Percentiles rank a stretch among this genome's conserved stretches.
Evolutionary conservation across 371 early-diverging fungal genomes (phyloP).

Genomic region (Apophysomyces variabilis): DNA sequence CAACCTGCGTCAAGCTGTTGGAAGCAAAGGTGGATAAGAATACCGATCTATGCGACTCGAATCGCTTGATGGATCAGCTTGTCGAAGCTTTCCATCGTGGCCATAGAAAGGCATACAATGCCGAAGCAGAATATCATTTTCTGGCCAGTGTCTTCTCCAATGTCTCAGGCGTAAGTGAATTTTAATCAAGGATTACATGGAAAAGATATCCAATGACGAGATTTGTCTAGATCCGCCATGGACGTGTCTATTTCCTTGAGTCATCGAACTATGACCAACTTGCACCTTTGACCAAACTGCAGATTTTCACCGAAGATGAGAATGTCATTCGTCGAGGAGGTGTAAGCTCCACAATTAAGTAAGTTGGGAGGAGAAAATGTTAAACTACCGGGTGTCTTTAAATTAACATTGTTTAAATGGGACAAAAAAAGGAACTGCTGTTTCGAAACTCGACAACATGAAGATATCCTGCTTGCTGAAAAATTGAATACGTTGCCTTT

Average conservation of each 20-base stretch:
- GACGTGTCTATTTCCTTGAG: constrained; percentile 75
- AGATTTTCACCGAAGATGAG: constrained; percentile 84
- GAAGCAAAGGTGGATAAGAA: constrained; percentile 45
- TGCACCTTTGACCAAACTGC: constrained; percentile 81
- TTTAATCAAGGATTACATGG: neutral
- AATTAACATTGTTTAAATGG: neutral
- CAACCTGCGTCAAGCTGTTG: constrained; percentile 60
- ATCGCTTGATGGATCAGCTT: constrained; percentile 76
- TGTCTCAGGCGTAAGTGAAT: constrained; percentile 63
- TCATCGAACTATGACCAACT: constrained; percentile 56
- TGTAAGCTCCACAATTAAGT: constrained; percentile 83
- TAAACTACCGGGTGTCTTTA: no score
- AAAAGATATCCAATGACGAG: neutral
- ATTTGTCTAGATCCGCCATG: constrained; percentile 57
- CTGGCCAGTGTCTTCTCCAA: constrained; percentile 94
- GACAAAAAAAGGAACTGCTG: constrained; percentile 71
- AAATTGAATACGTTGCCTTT: constrained; percentile 84
- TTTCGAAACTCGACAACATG: constrained; percentile 77
- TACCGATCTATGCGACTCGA: constrained; percentile 49
- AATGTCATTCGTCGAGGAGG: constrained; percentile 89
- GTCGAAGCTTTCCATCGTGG: constrained; percentile 87
- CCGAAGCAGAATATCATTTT: constrained; percentile 81
- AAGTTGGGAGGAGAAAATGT: constrained; percentile 17
- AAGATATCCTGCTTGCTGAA: constrained; percentile 63
- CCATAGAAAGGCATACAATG: constrained; percentile 77